Evolutionary conservation across 306 rosid species (phyloP).

Genomic region (Fagus sylvatica): DNA sequence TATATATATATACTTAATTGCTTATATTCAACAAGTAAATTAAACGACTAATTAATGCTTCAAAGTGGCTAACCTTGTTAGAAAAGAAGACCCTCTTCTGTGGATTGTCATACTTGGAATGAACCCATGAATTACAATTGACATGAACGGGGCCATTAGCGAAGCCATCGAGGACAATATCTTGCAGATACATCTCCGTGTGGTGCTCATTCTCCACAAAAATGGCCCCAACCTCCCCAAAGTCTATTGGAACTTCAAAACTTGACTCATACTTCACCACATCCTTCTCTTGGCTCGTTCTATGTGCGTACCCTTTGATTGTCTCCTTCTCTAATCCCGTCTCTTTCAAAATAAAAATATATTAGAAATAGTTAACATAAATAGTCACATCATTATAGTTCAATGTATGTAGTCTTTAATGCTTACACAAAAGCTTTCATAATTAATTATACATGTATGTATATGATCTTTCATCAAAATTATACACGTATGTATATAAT

Average conservation of each 20-base stretch:
- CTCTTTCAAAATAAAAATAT: slow-evolving; percentile 30
- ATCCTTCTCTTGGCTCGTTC: background rate
- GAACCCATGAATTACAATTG: slow-evolving; percentile 71
- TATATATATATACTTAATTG: background rate
- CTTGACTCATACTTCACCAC: slow-evolving; percentile 45
- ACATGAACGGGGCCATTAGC: slow-evolving; percentile 36
- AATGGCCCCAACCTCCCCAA: slow-evolving; percentile 67
- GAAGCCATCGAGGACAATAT: slow-evolving; percentile 51
- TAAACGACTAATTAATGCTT: background rate
- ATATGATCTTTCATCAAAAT: no score
- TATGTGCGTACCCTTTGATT: slow-evolving; percentile 38
- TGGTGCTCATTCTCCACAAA: slow-evolving; percentile 62
- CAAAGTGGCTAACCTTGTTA: slow-evolving; percentile 41
- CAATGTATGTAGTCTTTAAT: no score
- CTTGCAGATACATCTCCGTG: slow-evolving; percentile 49
- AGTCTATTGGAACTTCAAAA: slow-evolving; percentile 41
- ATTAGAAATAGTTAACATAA: no score
- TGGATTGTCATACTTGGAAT: slow-evolving; percentile 55
- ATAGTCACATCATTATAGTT: no score
- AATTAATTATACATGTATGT: no score
- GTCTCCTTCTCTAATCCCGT: slow-evolving; percentile 49
- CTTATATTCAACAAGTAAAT: no score
- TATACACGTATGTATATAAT: no score
- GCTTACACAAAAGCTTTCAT: no score
- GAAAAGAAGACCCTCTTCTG: slow-evolving; percentile 61